These are phyloP conservation scores for Sarocladiaceae sp. DNA, from an alignment of 2,329 filamentous ascomycete genomes.

Conservation along the genomic window DNA sequence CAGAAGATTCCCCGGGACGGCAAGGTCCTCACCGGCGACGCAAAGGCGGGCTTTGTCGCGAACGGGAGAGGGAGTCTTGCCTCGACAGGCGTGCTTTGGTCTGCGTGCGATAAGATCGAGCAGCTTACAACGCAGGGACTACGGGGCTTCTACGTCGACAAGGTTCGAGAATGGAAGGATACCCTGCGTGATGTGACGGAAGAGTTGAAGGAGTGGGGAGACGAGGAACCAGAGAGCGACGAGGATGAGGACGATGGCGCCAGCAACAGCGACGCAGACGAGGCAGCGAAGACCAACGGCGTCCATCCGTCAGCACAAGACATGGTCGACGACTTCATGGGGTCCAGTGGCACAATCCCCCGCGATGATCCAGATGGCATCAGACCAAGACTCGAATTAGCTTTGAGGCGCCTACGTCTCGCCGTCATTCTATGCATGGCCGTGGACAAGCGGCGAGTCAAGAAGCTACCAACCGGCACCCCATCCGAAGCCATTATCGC, in stretches of 20 bases:
- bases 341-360: conserved; percentile 56
- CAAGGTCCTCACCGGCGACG: conserved; percentile 34
- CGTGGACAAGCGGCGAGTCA: conserved; percentile 64
- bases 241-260: conserved; percentile 55
- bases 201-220: conserved; percentile 85
- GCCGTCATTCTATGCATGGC: conserved; percentile 66
- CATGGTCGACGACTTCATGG: conserved; percentile 66
- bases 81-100: conserved; percentile 77
- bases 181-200: conserved; percentile 77
- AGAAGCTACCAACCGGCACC: conserved; percentile 46
- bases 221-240: conserved; percentile 62
- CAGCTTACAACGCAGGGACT: conserved; percentile 63
- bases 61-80: conserved; percentile 52
- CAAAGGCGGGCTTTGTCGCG: conserved; percentile 23
- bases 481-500: conserved; percentile 19
- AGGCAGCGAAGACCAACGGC: conserved; percentile 21
- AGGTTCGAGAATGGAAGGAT: conserved; percentile 69
- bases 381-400: conserved; percentile 59
- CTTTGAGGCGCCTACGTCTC: conserved; percentile 62
- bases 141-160: conserved; percentile 64
- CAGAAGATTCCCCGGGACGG: conserved; percentile 56
- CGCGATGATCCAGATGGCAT: conserved; percentile 60
- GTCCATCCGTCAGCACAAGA: conserved; percentile 42
- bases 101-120: conserved; percentile 70
- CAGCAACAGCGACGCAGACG: conserved; percentile 35